Percentiles rank a stretch among this genome's conserved stretches.
These are phyloP conservation scores for Asclepias syriaca DNA, from an alignment of 257 asterid species.

Conservation along the genomic window DNA sequence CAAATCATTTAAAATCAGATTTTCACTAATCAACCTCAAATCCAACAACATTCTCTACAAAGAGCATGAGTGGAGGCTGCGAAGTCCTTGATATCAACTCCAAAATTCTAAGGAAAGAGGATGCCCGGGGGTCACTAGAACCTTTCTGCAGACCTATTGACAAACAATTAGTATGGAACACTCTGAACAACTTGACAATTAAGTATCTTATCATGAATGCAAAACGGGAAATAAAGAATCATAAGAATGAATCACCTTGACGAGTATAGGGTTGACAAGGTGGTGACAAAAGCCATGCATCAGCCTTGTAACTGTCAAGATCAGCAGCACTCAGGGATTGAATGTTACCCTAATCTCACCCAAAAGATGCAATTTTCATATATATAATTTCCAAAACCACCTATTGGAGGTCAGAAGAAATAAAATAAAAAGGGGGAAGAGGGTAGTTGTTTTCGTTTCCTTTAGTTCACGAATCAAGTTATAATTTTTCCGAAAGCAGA, in stretches of 20 bases:
- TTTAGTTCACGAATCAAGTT: background rate
- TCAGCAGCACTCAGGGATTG: constrained; percentile 82
- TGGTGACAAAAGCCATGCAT: constrained; percentile 89
- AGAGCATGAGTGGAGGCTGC: constrained; percentile 67
- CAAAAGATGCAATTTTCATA: constrained; percentile 13
- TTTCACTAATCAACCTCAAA: constrained; percentile 63
- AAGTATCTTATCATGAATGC: background rate
- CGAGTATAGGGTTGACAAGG: constrained; percentile 98
- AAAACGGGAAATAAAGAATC: background rate
- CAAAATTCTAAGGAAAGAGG: constrained; percentile 73
- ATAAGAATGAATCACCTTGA: constrained; percentile 53
- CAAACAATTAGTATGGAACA: constrained; percentile 17
- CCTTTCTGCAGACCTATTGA: constrained; percentile 89
- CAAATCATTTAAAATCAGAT: background rate
- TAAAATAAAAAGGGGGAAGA: too few species aligned
- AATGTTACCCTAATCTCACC: constrained; percentile 73
- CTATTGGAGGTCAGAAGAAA: background rate
- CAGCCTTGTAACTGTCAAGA: constrained; percentile 70
- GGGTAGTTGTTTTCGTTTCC: background rate
- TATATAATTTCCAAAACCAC: background rate
- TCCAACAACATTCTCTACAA: constrained; percentile 98
- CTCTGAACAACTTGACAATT: constrained; percentile 5
- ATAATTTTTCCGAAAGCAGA: background rate
- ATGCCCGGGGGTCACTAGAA: constrained; percentile 86
- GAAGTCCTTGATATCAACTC: constrained; percentile 69